Percentiles rank a stretch among this genome's conserved stretches.
These are phyloP conservation scores for Gloeopeniophorella convolvens DNA, from an alignment of 768 basidiomycete genomes.

Conservation along the genomic window DNA sequence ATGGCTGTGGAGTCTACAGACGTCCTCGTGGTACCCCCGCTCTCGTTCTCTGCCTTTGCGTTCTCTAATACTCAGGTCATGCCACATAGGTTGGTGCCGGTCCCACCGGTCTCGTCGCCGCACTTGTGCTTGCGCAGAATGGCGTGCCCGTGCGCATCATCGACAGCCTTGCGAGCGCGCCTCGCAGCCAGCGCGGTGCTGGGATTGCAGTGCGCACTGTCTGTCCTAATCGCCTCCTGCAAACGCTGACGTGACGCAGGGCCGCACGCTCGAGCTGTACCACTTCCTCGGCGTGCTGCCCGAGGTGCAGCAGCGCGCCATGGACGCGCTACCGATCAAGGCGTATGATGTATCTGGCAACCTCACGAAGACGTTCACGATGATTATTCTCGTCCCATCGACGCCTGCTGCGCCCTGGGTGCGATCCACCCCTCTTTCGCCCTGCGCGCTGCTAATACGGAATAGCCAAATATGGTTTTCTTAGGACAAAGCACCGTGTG, in stretches of 20 bases:
- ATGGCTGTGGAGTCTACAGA: too few species aligned
- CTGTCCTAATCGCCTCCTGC: not conserved
- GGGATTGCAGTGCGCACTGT: not conserved
- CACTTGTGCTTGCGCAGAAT: constrained; percentile 7
- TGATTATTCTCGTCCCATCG: not conserved
- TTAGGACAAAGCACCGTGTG: constrained; percentile 1
- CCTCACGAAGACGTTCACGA: not conserved
- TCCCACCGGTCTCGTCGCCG: constrained; percentile 8
- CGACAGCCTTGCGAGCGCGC: not conserved
- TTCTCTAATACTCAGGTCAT: too few species aligned
- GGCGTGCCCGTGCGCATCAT: constrained; percentile 13
- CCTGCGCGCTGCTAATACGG: too few species aligned
- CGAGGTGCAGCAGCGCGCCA: not conserved
- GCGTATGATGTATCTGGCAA: not conserved
- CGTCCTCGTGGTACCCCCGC: too few species aligned
- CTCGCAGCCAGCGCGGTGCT: constrained; percentile 5
- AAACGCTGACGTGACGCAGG: not conserved
- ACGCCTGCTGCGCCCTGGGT: not conserved
- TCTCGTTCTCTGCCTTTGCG: too few species aligned
- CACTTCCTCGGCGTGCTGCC: constrained; percentile 2
- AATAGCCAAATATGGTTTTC: not conserved
- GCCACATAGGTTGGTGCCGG: constrained; percentile 15
- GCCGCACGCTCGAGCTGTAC: constrained; percentile 3
- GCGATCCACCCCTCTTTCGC: too few species aligned
- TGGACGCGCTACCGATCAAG: not conserved